Conservation (phyloP, 345 rosid genomes). For the Eutrema yunnanense region DNA sequence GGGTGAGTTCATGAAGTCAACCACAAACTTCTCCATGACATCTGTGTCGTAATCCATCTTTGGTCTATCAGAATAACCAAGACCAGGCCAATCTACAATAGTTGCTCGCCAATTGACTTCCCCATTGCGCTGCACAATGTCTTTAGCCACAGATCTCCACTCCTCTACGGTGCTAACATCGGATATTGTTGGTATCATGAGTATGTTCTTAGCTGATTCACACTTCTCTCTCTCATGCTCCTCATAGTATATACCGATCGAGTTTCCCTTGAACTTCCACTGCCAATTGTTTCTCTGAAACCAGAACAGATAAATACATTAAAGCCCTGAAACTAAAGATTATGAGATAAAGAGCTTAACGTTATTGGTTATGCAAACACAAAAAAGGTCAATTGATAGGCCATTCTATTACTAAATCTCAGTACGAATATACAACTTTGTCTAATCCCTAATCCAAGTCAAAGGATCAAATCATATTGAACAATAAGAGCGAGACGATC, state of each 20-base stretch:
- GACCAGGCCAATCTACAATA: constrained; percentile 92
- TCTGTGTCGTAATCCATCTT: constrained; percentile 82
- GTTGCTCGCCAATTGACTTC: constrained; percentile 62
- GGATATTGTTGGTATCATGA: constrained; percentile 88
- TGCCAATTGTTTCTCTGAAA: constrained; percentile 57
- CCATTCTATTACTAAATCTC: background rate
- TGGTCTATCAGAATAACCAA: constrained; percentile 74
- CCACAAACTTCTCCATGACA: constrained; percentile 81
- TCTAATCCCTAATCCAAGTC: background rate
- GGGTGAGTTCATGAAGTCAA: constrained; percentile 67
- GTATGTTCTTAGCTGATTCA: constrained; percentile 52
- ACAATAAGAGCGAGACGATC: background rate
- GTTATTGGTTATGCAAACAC: background rate
- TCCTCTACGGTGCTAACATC: constrained; percentile 96
- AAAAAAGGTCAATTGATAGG: background rate
- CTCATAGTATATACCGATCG: constrained; percentile 61
- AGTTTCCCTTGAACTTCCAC: constrained; percentile 70
- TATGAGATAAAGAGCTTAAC: background rate
- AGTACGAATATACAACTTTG: background rate
- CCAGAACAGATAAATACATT: background rate
- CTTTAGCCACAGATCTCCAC: constrained; percentile 84
- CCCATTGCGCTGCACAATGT: constrained; percentile 49
- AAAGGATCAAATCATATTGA: background rate
- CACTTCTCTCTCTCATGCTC: constrained; percentile 50
- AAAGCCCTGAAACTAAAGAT: background rate